Base-by-base conservation (phyloP, 805 yeast genomes). In the Ogataea allantospora region DNA sequence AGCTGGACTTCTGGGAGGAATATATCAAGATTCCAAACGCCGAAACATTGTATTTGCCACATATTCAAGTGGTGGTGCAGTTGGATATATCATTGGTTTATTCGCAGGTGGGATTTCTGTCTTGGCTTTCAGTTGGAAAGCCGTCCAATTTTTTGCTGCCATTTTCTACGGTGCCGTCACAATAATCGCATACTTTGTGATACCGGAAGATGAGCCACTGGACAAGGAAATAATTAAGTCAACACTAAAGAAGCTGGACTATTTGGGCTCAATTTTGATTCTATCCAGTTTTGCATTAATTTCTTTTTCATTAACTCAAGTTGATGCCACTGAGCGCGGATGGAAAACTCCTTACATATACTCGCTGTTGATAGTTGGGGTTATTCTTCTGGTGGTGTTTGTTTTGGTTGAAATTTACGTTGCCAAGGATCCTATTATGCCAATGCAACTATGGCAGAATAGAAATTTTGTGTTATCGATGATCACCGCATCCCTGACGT, bases 261-360 rank as follows among this genome's bases (percentile, higher is more conserved):
- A 61, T 38, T 44, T 58, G 9, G 75, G 74, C 3, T 61, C 66
- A 5, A 29, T 60, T 9, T 44, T 69, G 14, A 54, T 63, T 7
- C 40, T 63, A 6, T 25, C 53, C 9, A 65, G 70, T 2, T 51
- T 66, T 29, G 53, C 64, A 1, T 46, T 66, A 18, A 50, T 69
- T 25, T 60, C 65, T 6, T 67, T 68, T 40, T 54, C 71, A 7
- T 51, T 67, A 17, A 62, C 70, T 5, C 70, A 67, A 40, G 67
- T 65, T 4, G 63, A 59, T 21, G 58, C 65, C 1, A 61, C 71
- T 1, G 39, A 55, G 14, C 38, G 53, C 7, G 59, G 65, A 5
- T 69, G 74, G 74, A 48, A 53, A n/a, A 65, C 73, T 5, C 64
- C 68, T 2, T 68, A 68, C 43, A 68, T 69, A 37, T 51, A 66